These are phyloP conservation scores for Saccharomycopsis javanensis DNA, from an alignment of 805 yeast genomes.

Conservation along the genomic window DNA sequence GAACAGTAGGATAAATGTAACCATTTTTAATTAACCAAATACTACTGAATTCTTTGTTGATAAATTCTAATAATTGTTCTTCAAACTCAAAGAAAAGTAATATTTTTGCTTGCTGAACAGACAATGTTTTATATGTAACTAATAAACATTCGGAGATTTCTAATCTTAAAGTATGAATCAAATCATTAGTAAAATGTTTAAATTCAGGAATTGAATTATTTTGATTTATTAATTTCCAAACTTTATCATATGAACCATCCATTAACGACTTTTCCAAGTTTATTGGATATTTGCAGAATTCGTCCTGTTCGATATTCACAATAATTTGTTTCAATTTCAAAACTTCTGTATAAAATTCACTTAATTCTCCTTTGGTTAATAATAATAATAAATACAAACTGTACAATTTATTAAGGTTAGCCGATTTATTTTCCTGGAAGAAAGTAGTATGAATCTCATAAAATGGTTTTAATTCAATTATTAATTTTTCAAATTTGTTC, in stretches of 20 bases:
- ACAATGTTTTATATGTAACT: slow-evolving; percentile 64
- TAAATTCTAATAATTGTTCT: slow-evolving; percentile 43
- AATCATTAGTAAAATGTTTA: slow-evolving; percentile 62
- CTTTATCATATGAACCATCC: slow-evolving; percentile 94
- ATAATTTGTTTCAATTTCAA: slow-evolving; percentile 23
- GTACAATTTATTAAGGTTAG: slow-evolving; percentile 61
- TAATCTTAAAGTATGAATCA: slow-evolving; percentile 68
- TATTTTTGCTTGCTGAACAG: slow-evolving; percentile 73
- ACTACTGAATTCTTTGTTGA: slow-evolving; percentile 32
- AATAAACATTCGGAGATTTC: slow-evolving; percentile 84
- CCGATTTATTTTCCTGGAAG: slow-evolving; percentile 34
- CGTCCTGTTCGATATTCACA: slow-evolving; percentile 53
- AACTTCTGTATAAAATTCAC: slow-evolving; percentile 82
- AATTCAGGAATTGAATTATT: slow-evolving; percentile 55
- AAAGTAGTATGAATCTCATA: slow-evolving; percentile 35
- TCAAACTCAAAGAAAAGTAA: slow-evolving; percentile 62
- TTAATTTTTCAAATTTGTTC: slow-evolving; percentile 58
- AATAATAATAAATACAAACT: slow-evolving; percentile 69
- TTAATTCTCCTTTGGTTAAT: slow-evolving; percentile 74
- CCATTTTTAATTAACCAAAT: slow-evolving; percentile 53
- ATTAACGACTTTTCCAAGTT: slow-evolving; percentile 86
- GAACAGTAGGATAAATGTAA: slow-evolving; percentile 33
- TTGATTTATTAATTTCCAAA: slow-evolving; percentile 65
- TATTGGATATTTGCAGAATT: slow-evolving; percentile 72
- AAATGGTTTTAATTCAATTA: slow-evolving; percentile 69